Evolutionary conservation across 768 basidiomycete genomes (phyloP).

Genomic region (Dacryopinax primogenitus): DNA sequence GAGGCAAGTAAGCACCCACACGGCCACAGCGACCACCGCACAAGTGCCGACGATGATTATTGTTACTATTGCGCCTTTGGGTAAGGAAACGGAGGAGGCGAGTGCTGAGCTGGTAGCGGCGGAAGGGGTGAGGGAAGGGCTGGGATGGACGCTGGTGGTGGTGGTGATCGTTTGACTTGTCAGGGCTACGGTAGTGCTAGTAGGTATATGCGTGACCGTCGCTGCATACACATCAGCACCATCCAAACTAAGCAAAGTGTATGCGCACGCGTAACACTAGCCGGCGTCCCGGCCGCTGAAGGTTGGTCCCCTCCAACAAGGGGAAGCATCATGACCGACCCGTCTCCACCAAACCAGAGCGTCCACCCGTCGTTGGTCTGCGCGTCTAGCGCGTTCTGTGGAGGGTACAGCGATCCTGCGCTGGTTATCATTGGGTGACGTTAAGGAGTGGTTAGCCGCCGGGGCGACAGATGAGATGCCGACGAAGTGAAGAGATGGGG

Average conservation of each 20-base stretch:
- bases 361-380: too few species aligned
- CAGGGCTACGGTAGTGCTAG: background rate
- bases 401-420: too few species aligned
- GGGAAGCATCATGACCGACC: too few species aligned
- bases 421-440: too few species aligned
- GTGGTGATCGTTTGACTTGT: background rate
- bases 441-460: too few species aligned
- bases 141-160: background rate
- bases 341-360: too few species aligned
- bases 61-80: background rate
- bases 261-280: background rate
- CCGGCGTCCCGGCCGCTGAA: too few species aligned
- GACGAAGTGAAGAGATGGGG: too few species aligned
- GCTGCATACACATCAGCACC: slow-evolving; percentile 1
- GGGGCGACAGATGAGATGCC: too few species aligned
- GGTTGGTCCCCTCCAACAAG: too few species aligned
- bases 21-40: background rate
- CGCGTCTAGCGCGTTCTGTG: too few species aligned
- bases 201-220: background rate
- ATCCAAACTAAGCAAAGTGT: background rate
- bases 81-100: background rate
- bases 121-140: background rate
- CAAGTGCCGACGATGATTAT: background rate
- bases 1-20: background rate
- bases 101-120: background rate